Base-by-base conservation (phyloP, 129 eudicot genomes). In the Heracleum sosnowskyi region DNA sequence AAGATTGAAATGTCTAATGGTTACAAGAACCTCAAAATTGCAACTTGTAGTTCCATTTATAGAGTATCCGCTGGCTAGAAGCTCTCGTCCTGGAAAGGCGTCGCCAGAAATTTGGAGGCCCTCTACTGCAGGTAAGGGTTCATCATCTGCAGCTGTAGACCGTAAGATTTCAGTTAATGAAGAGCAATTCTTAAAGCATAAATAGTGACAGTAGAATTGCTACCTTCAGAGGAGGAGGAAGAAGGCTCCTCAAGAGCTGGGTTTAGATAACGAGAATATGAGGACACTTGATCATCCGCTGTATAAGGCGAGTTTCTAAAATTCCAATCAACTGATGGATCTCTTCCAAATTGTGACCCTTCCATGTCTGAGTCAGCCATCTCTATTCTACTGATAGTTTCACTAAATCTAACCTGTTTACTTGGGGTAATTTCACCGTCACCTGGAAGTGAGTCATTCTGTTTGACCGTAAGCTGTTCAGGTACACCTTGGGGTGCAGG, bases 31-130 rank as follows among this genome's bases (percentile, higher is more conserved):
- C 98, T 91, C 98, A 84, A 95, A 95, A 78, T 95, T 95, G 82
- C 98, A 95, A 78, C 96, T 91, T 80, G 96, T 95, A 76, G 98
- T 95, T 87, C 98, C 98, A 90, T 90, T 90, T 26, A 90, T 78
- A 60, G 97, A 95, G 82, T 84, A 90, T 78, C 98, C 98, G 28
- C 90, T 84, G 36, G 97, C 98, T 80, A 82, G 90, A 76, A 95
- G 96, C 79, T 90, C 91, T 79, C 83, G 88, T 20, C 98, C 98
- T 24, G 96, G 98, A 77, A 84, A 92, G 81, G 98, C 91, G 34
- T 95, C 98, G n/a, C 98, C 98, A 40, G 97, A 84, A 79, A 95
- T 95, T 60, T 90, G 97, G 79, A 95, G 96, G 26, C 90, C 87
- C 80, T 95, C 91, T 71, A 95, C 96, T 46, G 89, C 96, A 68